Percentiles rank a stretch among this genome's conserved stretches.
These are phyloP conservation scores for Wickerhamiella azymoides DNA, from an alignment of 805 yeast species.

Conservation along the genomic window DNA sequence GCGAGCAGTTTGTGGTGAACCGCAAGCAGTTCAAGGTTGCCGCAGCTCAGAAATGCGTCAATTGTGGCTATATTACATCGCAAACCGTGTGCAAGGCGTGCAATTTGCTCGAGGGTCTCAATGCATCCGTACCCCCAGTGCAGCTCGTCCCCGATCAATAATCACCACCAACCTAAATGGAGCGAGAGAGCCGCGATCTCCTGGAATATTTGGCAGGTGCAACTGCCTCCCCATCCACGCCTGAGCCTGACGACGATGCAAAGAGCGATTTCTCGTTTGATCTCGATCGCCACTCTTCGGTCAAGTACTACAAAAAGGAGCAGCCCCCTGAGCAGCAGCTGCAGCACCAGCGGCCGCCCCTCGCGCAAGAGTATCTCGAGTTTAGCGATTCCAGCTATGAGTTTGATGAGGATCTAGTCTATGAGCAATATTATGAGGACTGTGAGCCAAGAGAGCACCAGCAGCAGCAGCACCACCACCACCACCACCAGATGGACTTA, in stretches of 20 bases:
- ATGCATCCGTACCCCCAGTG: conserved; percentile 25
- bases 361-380: conserved; percentile 10
- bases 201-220: too few relatives aligned
- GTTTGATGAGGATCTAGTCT: conserved; percentile 29
- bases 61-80: conserved; percentile 84
- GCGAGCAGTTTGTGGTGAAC: conserved; percentile 37
- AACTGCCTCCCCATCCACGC: too few relatives aligned
- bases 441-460: too few relatives aligned
- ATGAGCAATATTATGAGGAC: conserved; percentile 12
- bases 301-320: conserved; percentile 35
- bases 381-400: conserved; percentile 5
- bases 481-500: too few relatives aligned
- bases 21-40: conserved; percentile 15
- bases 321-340: conserved; percentile 20
- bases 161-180: not conserved
- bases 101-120: conserved; percentile 69
- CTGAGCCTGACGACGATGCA: not conserved
- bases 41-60: conserved; percentile 42
- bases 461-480: too few relatives aligned
- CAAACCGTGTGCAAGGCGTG: conserved; percentile 91
- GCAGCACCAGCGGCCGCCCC: conserved; percentile 9
- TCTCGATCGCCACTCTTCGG: conserved; percentile 38
- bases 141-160: not conserved
- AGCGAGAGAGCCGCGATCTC: too few relatives aligned
- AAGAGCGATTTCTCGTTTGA: conserved; percentile 35